Base-by-base conservation (phyloP, 176 grass and related monocot genomes). In the Oryza meyeriana region DNA sequence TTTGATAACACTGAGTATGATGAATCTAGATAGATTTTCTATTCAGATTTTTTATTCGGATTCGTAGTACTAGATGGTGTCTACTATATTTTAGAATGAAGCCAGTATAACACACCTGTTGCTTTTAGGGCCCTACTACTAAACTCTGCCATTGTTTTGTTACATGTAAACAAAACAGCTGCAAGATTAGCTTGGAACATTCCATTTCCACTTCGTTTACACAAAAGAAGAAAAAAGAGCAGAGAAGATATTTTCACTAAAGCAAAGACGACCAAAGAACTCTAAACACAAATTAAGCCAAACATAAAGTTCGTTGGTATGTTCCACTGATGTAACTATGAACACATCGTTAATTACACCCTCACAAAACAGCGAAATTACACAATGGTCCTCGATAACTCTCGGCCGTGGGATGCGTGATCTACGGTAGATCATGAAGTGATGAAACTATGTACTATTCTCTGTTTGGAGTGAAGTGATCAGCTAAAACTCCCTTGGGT, bases 401-500 rank as follows among this genome's bases (percentile, higher is more conserved):
- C 0, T 42, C 7, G 0, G 48, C 47, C 71, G 27, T 69, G 47
- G 1, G 73, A 61, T 66, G 48, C 27, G 5, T 41, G 6, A 41
- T 61, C 33, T 39, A 77, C 82, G 64, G 63, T 16, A 8, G 55
- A 58, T 58, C 20, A 24, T 57, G 9, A 22, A 27, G 36, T 18
- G 65, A n/a, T 38, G 4, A 38, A 39, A 24, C 34, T 38, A 50
- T 50, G 47, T n/a, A 47, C 17, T 72, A 12, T 16, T 16, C 44
- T 47, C 44, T 4, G 47, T 50, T 50, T 50, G 6, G 29, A 73
- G 26, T 45, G 12, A 14, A 45, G 36, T 6, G 4, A 7, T 12
- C 12, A 29, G 41, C 67, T 90, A 93, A 22, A 97, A 91, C 74
- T 99, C 96, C 31, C 96, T 91, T 0, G 96, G 96, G 84, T 99